These are phyloP conservation scores for Limonomyces culmigenus DNA, from an alignment of 1,284 basidiomycete species.

Conservation along the genomic window DNA sequence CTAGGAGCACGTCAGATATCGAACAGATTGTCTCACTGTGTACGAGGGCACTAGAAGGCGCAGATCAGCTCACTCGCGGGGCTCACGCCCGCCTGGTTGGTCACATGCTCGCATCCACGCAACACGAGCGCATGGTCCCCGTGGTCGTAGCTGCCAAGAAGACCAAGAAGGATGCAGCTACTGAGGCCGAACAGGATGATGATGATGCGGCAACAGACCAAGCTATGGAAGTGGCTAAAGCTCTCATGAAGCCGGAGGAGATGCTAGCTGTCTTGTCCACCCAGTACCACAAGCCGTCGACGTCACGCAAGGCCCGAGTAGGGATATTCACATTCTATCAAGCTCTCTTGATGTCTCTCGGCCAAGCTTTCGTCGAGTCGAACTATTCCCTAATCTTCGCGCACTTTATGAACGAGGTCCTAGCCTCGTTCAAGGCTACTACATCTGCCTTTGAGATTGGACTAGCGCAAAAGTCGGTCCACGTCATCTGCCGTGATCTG, in stretches of 20 bases:
- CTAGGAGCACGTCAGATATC: slow-evolving; percentile 45
- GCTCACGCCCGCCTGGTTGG: slow-evolving; percentile 70
- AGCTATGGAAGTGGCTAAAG: slow-evolving; percentile 45
- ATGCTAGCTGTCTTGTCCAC: slow-evolving; percentile 71
- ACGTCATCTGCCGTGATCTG: slow-evolving; percentile 69
- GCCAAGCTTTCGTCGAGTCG: slow-evolving; percentile 62
- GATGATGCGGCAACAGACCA: slow-evolving; percentile 29
- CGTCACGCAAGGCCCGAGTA: slow-evolving; percentile 57
- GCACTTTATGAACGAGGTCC: slow-evolving; percentile 71
- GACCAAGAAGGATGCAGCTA: slow-evolving; percentile 34
- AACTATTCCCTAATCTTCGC: slow-evolving; percentile 70
- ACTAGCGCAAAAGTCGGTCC: slow-evolving; percentile 57
- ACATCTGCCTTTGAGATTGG: slow-evolving; percentile 60
- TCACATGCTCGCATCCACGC: slow-evolving; percentile 73
- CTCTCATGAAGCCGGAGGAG: slow-evolving; percentile 60
- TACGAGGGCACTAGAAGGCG: slow-evolving; percentile 62
- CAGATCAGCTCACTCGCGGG: slow-evolving; percentile 75
- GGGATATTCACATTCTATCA: slow-evolving; percentile 87
- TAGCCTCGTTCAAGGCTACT: slow-evolving; percentile 35
- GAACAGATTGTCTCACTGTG: slow-evolving; percentile 58
- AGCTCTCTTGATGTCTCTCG: slow-evolving; percentile 62
- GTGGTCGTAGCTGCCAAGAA: slow-evolving; percentile 38
- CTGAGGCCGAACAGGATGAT: slow-evolving; percentile 35
- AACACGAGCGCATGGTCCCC: slow-evolving; percentile 47
- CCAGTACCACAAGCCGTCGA: slow-evolving; percentile 63